These are phyloP conservation scores for Mycena galopus DNA, from an alignment of 768 basidiomycete species.

Conservation along the genomic window DNA sequence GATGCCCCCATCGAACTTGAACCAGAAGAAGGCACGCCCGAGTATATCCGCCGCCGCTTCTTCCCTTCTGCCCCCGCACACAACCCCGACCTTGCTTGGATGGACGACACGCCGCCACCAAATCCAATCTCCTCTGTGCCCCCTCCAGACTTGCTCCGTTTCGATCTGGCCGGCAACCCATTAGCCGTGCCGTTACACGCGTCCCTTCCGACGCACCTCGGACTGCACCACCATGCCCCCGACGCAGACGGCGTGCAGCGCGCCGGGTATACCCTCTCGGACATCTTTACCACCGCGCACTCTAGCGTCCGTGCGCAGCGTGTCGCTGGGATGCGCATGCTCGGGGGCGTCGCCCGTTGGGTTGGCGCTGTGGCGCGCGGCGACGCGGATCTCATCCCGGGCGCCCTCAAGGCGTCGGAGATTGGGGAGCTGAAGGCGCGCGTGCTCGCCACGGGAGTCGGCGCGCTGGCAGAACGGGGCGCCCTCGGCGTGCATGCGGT, in stretches of 20 bases:
- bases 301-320: constrained; percentile 90
- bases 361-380: constrained; percentile 49
- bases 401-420: constrained; percentile 52
- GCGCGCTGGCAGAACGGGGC: constrained; percentile 75
- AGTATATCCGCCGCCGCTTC: constrained; percentile 85
- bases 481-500: constrained; percentile 76
- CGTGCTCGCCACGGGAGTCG: constrained; percentile 75
- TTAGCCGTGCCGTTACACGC: constrained; percentile 69
- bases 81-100: constrained; percentile 88
- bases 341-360: constrained; percentile 68
- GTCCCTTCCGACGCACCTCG: constrained; percentile 84
- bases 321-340: constrained; percentile 81
- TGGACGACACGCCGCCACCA: constrained; percentile 54
- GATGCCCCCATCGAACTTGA: constrained; percentile 27
- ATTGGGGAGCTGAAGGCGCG: constrained; percentile 68
- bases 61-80: constrained; percentile 80
- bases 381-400: constrained; percentile 45
- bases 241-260: constrained; percentile 56
- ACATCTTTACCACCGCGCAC: constrained; percentile 82
- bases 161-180: constrained; percentile 80
- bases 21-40: constrained; percentile 80
- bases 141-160: constrained; percentile 66
- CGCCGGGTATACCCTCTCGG: constrained; percentile 92
- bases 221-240: constrained; percentile 92
- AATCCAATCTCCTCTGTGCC: constrained; percentile 43